These are phyloP conservation scores for Dispira simplex DNA, from an alignment of 192 early-diverging fungal species.

Conservation along the genomic window DNA sequence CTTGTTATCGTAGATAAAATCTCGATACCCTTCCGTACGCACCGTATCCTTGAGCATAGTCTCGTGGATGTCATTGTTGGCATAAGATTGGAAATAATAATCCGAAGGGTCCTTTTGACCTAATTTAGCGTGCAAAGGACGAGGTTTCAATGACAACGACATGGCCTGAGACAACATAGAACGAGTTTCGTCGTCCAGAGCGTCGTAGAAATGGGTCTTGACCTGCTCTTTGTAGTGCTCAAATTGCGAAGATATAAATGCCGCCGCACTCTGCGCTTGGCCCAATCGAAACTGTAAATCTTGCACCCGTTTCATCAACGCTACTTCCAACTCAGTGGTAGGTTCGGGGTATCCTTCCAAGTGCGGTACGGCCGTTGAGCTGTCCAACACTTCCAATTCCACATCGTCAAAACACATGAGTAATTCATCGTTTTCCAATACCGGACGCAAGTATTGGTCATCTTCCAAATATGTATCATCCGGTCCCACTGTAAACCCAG, in stretches of 20 bases:
- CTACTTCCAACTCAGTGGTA: conserved; percentile 33
- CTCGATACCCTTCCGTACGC: conserved; percentile 64
- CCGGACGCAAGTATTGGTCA: conserved; percentile 47
- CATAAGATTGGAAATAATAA: conserved; percentile 44
- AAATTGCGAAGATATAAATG: conserved; percentile 39
- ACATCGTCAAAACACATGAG: conserved; percentile 58
- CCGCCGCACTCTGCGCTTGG: conserved; percentile 30
- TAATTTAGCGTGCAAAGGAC: background rate
- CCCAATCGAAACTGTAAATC: conserved; percentile 35
- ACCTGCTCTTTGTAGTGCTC: conserved; percentile 51
- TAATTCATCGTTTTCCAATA: conserved; percentile 47
- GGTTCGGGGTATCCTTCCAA: conserved; percentile 13
- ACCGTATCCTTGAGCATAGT: conserved; percentile 77
- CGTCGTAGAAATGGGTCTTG: conserved; percentile 51
- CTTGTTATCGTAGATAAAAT: conserved; percentile 73
- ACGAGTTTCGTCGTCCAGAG: conserved; percentile 17
- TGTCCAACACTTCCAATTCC: conserved; percentile 35
- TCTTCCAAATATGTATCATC: conserved; percentile 42
- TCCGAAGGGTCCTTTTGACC: conserved; percentile 19
- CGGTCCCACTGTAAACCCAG: conserved; percentile 25
- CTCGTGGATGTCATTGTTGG: conserved; percentile 50
- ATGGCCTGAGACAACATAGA: conserved; percentile 1
- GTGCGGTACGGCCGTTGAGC: conserved; percentile 12
- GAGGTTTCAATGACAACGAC: conserved; percentile 9
- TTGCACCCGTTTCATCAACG: conserved; percentile 34